Percentiles rank a stretch among this genome's conserved stretches.
Evolutionary conservation across 768 basidiomycete genomes (phyloP).

Genomic region (Gyrodon lividus): DNA sequence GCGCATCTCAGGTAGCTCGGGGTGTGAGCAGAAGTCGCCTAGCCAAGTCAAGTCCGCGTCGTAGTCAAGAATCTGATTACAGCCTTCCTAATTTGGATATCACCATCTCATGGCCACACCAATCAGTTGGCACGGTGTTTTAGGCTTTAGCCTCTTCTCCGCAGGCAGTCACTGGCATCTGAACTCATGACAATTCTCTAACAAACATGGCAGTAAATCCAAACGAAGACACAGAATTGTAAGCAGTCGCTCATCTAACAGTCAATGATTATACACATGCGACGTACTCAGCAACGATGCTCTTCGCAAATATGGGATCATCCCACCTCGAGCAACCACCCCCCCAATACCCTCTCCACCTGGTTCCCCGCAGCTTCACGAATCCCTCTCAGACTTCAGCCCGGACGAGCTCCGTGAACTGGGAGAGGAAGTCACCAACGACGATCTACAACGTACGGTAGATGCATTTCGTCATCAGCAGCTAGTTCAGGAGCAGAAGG

Average conservation of each 20-base stretch:
- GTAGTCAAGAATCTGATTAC: conserved; percentile 18
- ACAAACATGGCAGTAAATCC: conserved; percentile 66
- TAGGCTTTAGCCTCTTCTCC: too few species aligned
- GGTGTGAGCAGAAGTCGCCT: neutral
- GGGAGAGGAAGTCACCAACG: conserved; percentile 70
- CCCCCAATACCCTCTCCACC: conserved; percentile 82
- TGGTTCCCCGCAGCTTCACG: conserved; percentile 68
- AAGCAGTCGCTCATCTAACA: conserved; percentile 30
- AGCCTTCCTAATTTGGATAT: conserved; percentile 27
- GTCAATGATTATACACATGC: neutral
- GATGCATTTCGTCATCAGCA: conserved; percentile 64
- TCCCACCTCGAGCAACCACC: conserved; percentile 69
- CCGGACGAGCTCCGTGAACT: conserved; percentile 64
- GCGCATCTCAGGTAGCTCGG: conserved; percentile 19
- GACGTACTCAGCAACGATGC: conserved; percentile 76
- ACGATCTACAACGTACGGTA: conserved; percentile 73
- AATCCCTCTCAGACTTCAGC: conserved; percentile 63
- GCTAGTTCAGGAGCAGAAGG: conserved; percentile 58
- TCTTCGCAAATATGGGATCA: conserved; percentile 87
- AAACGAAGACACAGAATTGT: conserved; percentile 98
- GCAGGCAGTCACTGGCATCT: neutral
- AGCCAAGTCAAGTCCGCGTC: conserved; percentile 29
- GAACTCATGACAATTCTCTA: conserved; percentile 4
- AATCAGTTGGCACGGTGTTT: too few species aligned
- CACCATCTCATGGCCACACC: neutral